Percentiles rank a stretch among this genome's conserved stretches.
phyloP scores from a whole-genome alignment of 2,329 filamentous ascomycete genomes.

The Monilinia polystroma region DNA sequence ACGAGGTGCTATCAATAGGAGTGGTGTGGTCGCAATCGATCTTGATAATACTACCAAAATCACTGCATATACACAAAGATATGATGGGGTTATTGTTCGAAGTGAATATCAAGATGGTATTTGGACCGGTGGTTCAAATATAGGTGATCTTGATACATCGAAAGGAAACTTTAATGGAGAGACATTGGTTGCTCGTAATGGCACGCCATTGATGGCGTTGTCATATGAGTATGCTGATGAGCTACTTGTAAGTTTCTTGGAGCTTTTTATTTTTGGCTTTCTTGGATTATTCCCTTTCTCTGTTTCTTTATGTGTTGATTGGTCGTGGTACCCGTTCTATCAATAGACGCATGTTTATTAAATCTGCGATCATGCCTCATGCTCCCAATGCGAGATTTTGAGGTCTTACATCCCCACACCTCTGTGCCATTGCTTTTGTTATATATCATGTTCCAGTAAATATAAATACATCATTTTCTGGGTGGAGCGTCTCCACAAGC shows the following conservation, averaged over 20 bases:
- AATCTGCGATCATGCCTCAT: neutral
- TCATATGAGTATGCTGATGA: neutral
- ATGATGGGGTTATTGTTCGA: conserved; percentile 1
- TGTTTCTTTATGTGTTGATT: neutral
- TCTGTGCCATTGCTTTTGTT: neutral
- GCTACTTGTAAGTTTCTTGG: conserved; percentile 1
- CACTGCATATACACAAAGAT: conserved; percentile 1
- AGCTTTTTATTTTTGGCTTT: neutral
- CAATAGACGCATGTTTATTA: neutral
- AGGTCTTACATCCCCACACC: neutral
- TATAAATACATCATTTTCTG: neutral
- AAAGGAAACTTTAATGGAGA: neutral
- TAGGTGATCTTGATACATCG: neutral
- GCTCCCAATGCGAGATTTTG: neutral
- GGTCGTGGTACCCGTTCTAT: neutral
- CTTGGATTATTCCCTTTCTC: neutral
- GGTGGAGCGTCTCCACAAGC: neutral
- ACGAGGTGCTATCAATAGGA: conserved; percentile 1
- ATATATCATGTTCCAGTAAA: neutral
- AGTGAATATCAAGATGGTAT: neutral
- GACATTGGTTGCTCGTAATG: conserved; percentile 13
- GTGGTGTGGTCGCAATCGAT: conserved; percentile 9
- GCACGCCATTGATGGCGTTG: conserved; percentile 13
- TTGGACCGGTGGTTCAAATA: neutral
- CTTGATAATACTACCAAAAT: conserved; percentile 13